These are phyloP conservation scores for Penicillium fimorum DNA, from an alignment of 495 filamentous ascomycete genomes.

Conservation along the genomic window DNA sequence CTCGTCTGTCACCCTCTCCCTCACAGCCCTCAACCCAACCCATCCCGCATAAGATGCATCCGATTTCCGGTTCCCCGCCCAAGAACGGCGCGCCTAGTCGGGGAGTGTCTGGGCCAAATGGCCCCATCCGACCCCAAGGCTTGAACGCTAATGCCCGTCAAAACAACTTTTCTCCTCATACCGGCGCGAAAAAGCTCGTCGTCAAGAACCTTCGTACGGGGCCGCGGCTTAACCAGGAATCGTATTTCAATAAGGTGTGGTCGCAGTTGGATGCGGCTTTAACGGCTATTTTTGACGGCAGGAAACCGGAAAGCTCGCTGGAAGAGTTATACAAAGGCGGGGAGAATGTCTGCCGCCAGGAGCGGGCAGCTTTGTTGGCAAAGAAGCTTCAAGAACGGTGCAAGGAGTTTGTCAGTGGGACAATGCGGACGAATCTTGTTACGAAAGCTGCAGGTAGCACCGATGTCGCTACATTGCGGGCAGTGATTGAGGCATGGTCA, in stretches of 20 bases:
- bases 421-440: conserved; percentile 53
- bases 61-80: conserved; percentile 41
- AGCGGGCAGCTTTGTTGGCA: conserved; percentile 62
- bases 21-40: conserved; percentile 21
- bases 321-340: conserved; percentile 88
- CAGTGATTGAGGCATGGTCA: conserved; percentile 68
- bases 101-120: conserved; percentile 21
- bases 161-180: conserved; percentile 44
- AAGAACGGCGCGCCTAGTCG: conserved; percentile 32
- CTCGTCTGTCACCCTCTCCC: conserved; percentile 37
- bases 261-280: conserved; percentile 70
- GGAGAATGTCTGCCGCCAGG: conserved; percentile 83
- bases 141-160: conserved; percentile 30
- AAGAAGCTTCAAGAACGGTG: conserved; percentile 61
- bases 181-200: conserved; percentile 74
- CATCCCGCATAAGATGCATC: conserved; percentile 46
- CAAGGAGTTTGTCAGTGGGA: conserved; percentile 57
- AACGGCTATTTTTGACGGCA: conserved; percentile 63
- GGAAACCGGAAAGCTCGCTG: conserved; percentile 62
- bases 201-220: conserved; percentile 79
- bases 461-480: conserved; percentile 61
- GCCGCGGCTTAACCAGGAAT: conserved; percentile 55
- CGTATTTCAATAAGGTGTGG: conserved; percentile 73
- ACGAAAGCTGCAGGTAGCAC: conserved; percentile 48
- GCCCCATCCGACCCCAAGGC: conserved; percentile 21